Evolutionary conservation across 768 basidiomycete genomes (phyloP).

Genomic region (Agrocybe pediades): DNA sequence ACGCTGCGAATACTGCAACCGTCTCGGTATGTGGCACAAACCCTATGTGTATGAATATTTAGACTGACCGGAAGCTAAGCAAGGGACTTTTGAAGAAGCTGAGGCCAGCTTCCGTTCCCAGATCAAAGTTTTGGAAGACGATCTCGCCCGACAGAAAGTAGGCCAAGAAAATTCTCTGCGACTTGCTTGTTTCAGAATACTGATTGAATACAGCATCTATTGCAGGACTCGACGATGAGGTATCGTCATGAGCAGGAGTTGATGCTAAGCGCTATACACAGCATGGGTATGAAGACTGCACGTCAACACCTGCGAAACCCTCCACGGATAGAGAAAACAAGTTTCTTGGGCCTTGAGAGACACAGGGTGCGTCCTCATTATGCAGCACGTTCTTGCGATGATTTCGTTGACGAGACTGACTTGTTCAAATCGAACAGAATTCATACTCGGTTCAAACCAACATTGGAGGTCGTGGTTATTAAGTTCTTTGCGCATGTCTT

Average conservation of each 20-base stretch:
- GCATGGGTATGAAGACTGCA: slow-evolving; percentile 62
- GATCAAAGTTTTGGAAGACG: slow-evolving; percentile 66
- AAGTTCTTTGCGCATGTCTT: neutral
- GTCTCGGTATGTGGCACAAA: slow-evolving; percentile 41
- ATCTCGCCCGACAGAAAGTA: slow-evolving; percentile 53
- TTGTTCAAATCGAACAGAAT: slow-evolving; percentile 11
- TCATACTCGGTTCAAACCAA: slow-evolving; percentile 25
- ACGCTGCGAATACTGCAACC: slow-evolving; percentile 53
- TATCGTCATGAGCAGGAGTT: slow-evolving; percentile 80
- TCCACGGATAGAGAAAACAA: slow-evolving; percentile 51
- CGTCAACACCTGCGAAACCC: slow-evolving; percentile 60
- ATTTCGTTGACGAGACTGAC: neutral
- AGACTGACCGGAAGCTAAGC: slow-evolving; percentile 14
- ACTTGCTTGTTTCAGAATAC: neutral
- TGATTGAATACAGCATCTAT: slow-evolving; percentile 38
- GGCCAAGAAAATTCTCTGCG: slow-evolving; percentile 29
- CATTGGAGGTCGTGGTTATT: slow-evolving; percentile 24
- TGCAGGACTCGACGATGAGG: slow-evolving; percentile 54
- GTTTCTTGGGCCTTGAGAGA: slow-evolving; percentile 75
- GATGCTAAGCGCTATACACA: slow-evolving; percentile 78
- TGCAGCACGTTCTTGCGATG: neutral
- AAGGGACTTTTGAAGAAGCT: slow-evolving; percentile 69
- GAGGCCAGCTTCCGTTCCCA: slow-evolving; percentile 66
- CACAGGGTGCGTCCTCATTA: slow-evolving; percentile 37
- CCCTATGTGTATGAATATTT: too few relatives aligned